Base-by-base conservation (phyloP, 1,284 basidiomycete species). In the Golubevia sp. region DNA sequence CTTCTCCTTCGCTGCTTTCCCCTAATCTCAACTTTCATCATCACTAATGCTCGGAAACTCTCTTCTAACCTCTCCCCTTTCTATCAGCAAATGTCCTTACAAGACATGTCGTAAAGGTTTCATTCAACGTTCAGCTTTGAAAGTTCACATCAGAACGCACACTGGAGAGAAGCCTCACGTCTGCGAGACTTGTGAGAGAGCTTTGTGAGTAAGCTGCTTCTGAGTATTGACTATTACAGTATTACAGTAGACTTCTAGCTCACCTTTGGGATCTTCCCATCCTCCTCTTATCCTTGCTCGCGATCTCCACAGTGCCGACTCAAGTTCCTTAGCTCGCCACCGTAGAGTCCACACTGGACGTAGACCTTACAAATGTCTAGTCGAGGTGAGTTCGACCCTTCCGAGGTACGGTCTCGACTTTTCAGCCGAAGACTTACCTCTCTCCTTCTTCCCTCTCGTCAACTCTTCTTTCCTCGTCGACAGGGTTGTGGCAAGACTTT, bases 161-260 rank as follows among this genome's bases (percentile, higher is more conserved):
- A 87, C 87, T 25, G 88, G 88, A 49, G 88, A 88, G 71, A 84
- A 86, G 55, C 88, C 88, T 1, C 88, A 88, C 74, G 79, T 84
- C 25, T 88, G 88, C 77, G 79, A 85, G 69, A 24, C 78, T 76
- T 59, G 77, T 55, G n/a, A 56, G 49, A 24, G 82, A 75, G 58
- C 49, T 21, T 60, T 51, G 58, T 54, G 26, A 30, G 58, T 27
- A 21, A n/a, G n/a, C n/a, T n/a, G n/a, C n/a, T n/a, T n/a, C n/a
- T n/a, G n/a, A n/a, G n/a, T n/a, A n/a, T n/a, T n/a, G n/a, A n/a
- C n/a, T n/a, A n/a, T n/a, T n/a, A n/a, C n/a, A n/a, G n/a, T n/a
- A n/a, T n/a, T n/a, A n/a, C n/a, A n/a, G n/a, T n/a, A n/a, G n/a
- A n/a, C n/a, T n/a, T n/a, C n/a, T n/a, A n/a, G n/a, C n/a, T n/a